Evolutionary conservation across 2,329 filamentous ascomycete species (phyloP).

Genomic region (Pestalotiopsis sp.): DNA sequence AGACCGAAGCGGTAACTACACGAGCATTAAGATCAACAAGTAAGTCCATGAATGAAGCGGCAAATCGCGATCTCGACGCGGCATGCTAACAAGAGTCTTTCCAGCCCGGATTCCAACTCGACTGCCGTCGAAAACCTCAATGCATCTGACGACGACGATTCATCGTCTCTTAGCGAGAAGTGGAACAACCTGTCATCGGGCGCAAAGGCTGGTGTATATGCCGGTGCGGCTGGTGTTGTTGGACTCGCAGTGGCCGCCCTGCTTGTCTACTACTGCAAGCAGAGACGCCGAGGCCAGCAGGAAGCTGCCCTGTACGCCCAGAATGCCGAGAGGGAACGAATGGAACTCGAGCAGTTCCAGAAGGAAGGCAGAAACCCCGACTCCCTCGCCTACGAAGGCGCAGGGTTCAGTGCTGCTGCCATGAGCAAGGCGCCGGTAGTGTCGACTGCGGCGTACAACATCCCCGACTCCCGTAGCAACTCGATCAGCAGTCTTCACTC

Average conservation of each 20-base stretch:
- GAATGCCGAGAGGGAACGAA: constrained; percentile 45
- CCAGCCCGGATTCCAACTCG: constrained; percentile 54
- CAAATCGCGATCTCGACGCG: neutral
- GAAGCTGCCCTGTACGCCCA: constrained; percentile 50
- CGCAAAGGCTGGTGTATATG: constrained; percentile 56
- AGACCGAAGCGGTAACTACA: constrained; percentile 60
- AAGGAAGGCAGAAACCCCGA: constrained; percentile 50
- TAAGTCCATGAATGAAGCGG: constrained; percentile 35
- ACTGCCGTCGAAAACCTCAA: constrained; percentile 48
- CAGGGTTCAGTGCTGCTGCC: constrained; percentile 38
- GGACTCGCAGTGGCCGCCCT: constrained; percentile 31
- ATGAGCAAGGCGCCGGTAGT: constrained; percentile 29
- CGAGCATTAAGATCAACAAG: constrained; percentile 61
- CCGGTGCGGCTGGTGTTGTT: constrained; percentile 44
- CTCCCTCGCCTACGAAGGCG: constrained; percentile 36
- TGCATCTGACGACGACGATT: constrained; percentile 35
- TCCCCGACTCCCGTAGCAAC: constrained; percentile 26
- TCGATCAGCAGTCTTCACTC: constrained; percentile 24
- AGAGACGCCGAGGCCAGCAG: constrained; percentile 50
- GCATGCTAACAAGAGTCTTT: neutral
- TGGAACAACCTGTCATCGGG: constrained; percentile 51
- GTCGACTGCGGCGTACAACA: constrained; percentile 30
- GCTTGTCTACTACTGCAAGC: constrained; percentile 55
- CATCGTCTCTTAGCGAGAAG: constrained; percentile 45
- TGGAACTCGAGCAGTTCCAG: constrained; percentile 51